These are phyloP conservation scores for Gracilaria vermiculophylla DNA, from an alignment of 23 red algal species.

Conservation along the genomic window DNA sequence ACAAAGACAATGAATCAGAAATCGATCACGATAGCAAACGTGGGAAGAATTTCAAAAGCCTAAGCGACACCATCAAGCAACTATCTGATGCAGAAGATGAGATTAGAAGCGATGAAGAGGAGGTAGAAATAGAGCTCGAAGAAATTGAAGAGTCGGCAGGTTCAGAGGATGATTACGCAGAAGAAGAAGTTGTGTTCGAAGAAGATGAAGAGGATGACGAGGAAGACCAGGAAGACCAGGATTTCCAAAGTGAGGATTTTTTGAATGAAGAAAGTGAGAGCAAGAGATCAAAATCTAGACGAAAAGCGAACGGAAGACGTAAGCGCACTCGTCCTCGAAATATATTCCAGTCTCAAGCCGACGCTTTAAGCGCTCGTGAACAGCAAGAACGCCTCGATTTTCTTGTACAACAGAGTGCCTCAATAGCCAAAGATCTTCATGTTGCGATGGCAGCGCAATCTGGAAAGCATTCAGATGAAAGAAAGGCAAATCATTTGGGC, in stretches of 20 bases:
- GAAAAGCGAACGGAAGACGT: slow-evolving; percentile 9
- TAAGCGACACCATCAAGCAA: not conserved
- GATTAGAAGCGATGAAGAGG: not conserved
- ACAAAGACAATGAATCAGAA: not conserved
- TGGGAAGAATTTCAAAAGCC: not conserved
- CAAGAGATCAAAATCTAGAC: not conserved
- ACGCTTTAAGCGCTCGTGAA: slow-evolving; percentile 17
- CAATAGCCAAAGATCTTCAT: slow-evolving; percentile 43
- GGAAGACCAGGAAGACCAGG: slow-evolving; percentile 23
- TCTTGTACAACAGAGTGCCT: slow-evolving; percentile 40
- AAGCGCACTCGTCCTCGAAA: slow-evolving; percentile 29
- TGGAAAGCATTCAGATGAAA: not conserved
- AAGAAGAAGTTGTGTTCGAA: not conserved
- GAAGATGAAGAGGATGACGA: slow-evolving; percentile 17
- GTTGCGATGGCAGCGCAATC: slow-evolving; percentile 26
- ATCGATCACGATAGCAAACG: not conserved
- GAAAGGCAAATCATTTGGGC: not conserved
- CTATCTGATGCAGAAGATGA: slow-evolving; percentile 13
- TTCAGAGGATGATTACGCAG: slow-evolving; percentile 18
- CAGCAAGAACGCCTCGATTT: slow-evolving; percentile 48
- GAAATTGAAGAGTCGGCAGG: not conserved
- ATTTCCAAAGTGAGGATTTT: not conserved
- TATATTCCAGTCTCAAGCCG: slow-evolving; percentile 16
- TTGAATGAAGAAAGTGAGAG: not conserved
- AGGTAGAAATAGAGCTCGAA: slow-evolving; percentile 18